Percentiles rank a stretch among this genome's conserved stretches.
Evolutionary conservation across 768 basidiomycete genomes (phyloP).

Genomic region (Russula griseocarnosa): DNA sequence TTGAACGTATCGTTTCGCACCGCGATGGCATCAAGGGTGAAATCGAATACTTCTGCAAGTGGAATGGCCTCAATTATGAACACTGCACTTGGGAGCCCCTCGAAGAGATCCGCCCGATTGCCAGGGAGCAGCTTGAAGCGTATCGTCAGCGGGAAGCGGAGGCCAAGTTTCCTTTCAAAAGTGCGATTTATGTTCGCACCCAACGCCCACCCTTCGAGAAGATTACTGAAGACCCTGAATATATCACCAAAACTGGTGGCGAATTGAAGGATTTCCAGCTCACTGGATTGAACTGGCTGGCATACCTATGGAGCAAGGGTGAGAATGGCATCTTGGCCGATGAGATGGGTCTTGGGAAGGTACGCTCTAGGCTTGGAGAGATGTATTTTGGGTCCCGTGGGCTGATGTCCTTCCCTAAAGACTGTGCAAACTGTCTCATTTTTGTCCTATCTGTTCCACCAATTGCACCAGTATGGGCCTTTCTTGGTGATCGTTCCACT

Average conservation of each 20-base stretch:
- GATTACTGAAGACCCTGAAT: slow-evolving; percentile 84
- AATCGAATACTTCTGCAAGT: slow-evolving; percentile 94
- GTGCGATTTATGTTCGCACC: slow-evolving; percentile 57
- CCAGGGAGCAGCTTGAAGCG: slow-evolving; percentile 71
- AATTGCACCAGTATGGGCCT: slow-evolving; percentile 89
- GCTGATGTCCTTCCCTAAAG: slow-evolving; percentile 38
- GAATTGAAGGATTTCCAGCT: slow-evolving; percentile 96
- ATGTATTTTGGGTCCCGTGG: slow-evolving; percentile 13
- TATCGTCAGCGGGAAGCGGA: slow-evolving; percentile 75
- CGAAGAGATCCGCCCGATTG: slow-evolving; percentile 74
- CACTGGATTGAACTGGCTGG: slow-evolving; percentile 98
- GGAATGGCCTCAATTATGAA: slow-evolving; percentile 89
- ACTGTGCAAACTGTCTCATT: slow-evolving; percentile 96
- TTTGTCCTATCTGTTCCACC: slow-evolving; percentile 91
- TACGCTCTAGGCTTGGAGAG: slow-evolving; percentile 31
- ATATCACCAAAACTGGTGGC: slow-evolving; percentile 73
- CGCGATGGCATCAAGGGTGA: slow-evolving; percentile 55
- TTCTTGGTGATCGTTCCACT: slow-evolving; percentile 97
- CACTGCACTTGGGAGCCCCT: slow-evolving; percentile 94
- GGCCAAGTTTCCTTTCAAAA: slow-evolving; percentile 83
- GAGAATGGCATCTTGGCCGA: slow-evolving; percentile 98
- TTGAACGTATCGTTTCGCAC: slow-evolving; percentile 85
- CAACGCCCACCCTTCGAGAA: slow-evolving; percentile 76
- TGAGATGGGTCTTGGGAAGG: slow-evolving; percentile 99
- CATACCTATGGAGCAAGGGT: slow-evolving; percentile 90